Evolutionary conservation across 306 rosid genomes (phyloP).

Genomic region (Quercus dentata): DNA sequence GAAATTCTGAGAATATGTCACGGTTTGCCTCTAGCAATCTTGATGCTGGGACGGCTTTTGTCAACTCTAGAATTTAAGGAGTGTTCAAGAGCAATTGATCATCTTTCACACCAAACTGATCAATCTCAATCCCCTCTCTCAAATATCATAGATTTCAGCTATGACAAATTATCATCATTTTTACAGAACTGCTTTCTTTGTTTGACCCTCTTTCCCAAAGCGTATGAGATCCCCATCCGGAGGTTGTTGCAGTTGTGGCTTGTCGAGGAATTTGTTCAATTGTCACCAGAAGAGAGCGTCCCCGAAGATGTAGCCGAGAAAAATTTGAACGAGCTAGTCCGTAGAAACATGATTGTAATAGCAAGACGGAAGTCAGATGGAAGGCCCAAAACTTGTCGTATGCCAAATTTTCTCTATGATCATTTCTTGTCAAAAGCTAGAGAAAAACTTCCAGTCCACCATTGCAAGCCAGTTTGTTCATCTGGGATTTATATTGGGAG

Average conservation of each 20-base stretch:
- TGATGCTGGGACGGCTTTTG: not conserved
- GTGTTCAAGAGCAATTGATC: not conserved
- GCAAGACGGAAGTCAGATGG: not conserved
- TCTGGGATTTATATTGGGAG: not conserved
- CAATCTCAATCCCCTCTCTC: not conserved
- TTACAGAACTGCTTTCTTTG: not conserved
- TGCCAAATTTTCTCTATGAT: too few relatives aligned
- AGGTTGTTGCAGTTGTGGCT: conserved; percentile 10
- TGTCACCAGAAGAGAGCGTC: not conserved
- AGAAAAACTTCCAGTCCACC: too few relatives aligned
- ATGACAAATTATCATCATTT: too few relatives aligned
- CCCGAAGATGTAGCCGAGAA: conserved; percentile 1
- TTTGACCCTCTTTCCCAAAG: conserved; percentile 6
- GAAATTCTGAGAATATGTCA: not conserved
- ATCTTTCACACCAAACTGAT: too few relatives aligned
- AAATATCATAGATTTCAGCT: too few relatives aligned
- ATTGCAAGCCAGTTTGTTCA: too few relatives aligned
- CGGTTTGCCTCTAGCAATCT: not conserved
- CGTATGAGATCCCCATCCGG: conserved; percentile 10
- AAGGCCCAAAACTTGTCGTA: too few relatives aligned
- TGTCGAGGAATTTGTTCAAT: conserved; percentile 8
- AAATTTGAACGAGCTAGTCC: not conserved
- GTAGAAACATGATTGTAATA: not conserved
- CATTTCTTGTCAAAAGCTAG: too few relatives aligned
- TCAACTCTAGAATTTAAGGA: not conserved